phyloP scores from a whole-genome alignment of 73 alveolate species.

The Blepharisma stoltei region DNA sequence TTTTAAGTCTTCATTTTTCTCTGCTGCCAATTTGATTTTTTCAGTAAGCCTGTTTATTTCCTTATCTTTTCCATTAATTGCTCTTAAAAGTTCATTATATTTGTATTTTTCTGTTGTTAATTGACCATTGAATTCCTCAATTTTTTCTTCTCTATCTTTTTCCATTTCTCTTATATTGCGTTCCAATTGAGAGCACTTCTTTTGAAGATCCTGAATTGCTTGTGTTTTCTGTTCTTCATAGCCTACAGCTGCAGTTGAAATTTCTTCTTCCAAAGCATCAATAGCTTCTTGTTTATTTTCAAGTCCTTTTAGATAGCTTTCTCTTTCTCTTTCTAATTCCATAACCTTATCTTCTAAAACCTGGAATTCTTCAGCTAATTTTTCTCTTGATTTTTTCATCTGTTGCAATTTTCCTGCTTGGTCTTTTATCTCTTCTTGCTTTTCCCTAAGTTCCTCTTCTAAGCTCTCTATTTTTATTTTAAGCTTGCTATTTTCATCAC shows the following conservation, averaged over 20 bases:
- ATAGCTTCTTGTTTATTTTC: constrained; percentile 11
- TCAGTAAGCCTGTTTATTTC: not conserved
- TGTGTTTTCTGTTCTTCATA: not conserved
- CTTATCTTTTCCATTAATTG: not conserved
- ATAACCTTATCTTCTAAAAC: not conserved
- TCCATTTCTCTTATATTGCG: not conserved
- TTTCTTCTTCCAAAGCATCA: constrained; percentile 13
- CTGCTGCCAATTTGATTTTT: constrained; percentile 1
- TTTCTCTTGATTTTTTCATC: not conserved
- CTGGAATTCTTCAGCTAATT: not conserved
- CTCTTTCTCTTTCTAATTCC: not conserved
- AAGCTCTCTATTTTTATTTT: not conserved
- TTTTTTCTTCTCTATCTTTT: not conserved
- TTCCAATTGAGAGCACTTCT: not conserved
- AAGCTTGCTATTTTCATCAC: constrained; percentile 5
- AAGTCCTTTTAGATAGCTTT: not conserved
- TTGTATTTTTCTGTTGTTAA: not conserved
- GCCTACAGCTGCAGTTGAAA: not conserved
- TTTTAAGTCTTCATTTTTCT: not conserved
- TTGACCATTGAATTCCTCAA: not conserved
- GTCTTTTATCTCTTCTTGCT: not conserved
- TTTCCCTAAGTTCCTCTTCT: not conserved
- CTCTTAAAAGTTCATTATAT: not conserved
- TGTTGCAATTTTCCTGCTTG: not conserved
- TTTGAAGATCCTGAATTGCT: not conserved